These are phyloP conservation scores for Penicillium waksmanii DNA, from an alignment of 495 filamentous ascomycete genomes.

Conservation along the genomic window DNA sequence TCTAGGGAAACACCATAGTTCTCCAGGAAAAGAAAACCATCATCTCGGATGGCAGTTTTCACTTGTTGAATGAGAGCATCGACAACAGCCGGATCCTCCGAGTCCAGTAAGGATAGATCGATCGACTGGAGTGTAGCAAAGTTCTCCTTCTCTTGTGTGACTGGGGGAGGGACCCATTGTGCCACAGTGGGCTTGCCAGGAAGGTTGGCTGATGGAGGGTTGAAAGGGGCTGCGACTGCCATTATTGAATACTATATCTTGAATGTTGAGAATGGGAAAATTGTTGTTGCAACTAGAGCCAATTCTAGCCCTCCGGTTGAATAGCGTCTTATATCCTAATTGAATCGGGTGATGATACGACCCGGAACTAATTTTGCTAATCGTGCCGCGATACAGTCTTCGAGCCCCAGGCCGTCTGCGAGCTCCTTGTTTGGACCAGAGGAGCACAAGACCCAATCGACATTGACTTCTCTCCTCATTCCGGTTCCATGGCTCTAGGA, in stretches of 20 bases:
- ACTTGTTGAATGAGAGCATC: slow-evolving; percentile 41
- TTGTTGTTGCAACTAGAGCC: background rate
- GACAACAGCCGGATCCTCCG: slow-evolving; percentile 41
- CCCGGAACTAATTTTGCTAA: background rate
- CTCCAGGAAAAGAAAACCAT: slow-evolving; percentile 51
- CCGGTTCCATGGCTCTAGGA: background rate
- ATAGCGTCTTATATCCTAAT: slow-evolving; percentile 13
- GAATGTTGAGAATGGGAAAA: background rate
- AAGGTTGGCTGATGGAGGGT: slow-evolving; percentile 39
- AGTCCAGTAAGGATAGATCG: slow-evolving; percentile 42
- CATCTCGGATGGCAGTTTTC: slow-evolving; percentile 46
- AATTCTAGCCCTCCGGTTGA: background rate
- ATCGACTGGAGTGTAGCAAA: slow-evolving; percentile 46
- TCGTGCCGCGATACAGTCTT: background rate
- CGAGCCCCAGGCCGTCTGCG: background rate
- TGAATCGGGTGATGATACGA: background rate
- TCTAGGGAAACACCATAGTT: slow-evolving; percentile 53
- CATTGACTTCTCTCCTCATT: background rate
- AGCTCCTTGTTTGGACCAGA: slow-evolving; percentile 1
- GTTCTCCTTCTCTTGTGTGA: slow-evolving; percentile 41
- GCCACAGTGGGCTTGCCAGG: slow-evolving; percentile 46
- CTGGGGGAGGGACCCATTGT: slow-evolving; percentile 44
- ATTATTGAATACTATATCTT: slow-evolving; percentile 25
- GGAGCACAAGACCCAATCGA: background rate
- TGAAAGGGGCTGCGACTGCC: slow-evolving; percentile 42